These are phyloP conservation scores for Colletotrichum viniferum DNA, from an alignment of 2,329 filamentous ascomycete species.

Conservation along the genomic window DNA sequence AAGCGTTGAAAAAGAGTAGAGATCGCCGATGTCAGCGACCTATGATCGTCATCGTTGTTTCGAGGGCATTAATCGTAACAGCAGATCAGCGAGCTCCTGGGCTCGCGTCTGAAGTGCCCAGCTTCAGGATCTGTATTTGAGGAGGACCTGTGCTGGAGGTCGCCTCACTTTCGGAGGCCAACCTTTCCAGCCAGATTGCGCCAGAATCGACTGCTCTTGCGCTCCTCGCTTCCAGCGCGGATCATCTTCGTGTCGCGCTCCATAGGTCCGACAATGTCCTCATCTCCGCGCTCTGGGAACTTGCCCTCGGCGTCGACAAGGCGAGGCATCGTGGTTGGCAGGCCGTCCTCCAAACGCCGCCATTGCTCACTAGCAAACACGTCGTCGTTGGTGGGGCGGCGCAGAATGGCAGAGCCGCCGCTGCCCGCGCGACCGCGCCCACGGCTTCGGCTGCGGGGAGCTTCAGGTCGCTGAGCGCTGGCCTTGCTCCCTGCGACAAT, in stretches of 20 bases:
- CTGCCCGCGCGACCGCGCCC: slow-evolving; percentile 46
- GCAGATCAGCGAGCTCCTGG: neutral
- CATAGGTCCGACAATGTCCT: slow-evolving; percentile 95
- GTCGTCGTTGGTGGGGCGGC: slow-evolving; percentile 39
- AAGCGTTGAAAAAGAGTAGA: slow-evolving; percentile 1
- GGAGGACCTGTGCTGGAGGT: neutral
- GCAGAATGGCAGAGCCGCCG: slow-evolving; percentile 36
- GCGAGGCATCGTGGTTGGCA: slow-evolving; percentile 69
- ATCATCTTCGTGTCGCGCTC: slow-evolving; percentile 63
- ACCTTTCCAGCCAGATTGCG: slow-evolving; percentile 53
- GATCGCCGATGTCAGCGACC: slow-evolving; percentile 9
- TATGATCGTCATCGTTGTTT: slow-evolving; percentile 10
- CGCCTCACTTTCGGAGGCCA: slow-evolving; percentile 26
- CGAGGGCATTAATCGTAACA: slow-evolving; percentile 13
- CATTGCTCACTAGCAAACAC: slow-evolving; percentile 47
- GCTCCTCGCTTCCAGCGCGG: slow-evolving; percentile 48
- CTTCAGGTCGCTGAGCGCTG: slow-evolving; percentile 28
- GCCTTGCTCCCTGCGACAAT: slow-evolving; percentile 45
- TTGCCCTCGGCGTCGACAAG: slow-evolving; percentile 79
- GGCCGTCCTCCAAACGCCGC: slow-evolving; percentile 55
- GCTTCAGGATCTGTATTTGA: neutral
- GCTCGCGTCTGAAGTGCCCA: neutral
- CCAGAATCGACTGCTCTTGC: slow-evolving; percentile 51
- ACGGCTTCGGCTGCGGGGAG: slow-evolving; percentile 42
- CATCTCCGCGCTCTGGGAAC: slow-evolving; percentile 85